Conservation (phyloP, 768 basidiomycete genomes). For the Pholiota conissans region DNA sequence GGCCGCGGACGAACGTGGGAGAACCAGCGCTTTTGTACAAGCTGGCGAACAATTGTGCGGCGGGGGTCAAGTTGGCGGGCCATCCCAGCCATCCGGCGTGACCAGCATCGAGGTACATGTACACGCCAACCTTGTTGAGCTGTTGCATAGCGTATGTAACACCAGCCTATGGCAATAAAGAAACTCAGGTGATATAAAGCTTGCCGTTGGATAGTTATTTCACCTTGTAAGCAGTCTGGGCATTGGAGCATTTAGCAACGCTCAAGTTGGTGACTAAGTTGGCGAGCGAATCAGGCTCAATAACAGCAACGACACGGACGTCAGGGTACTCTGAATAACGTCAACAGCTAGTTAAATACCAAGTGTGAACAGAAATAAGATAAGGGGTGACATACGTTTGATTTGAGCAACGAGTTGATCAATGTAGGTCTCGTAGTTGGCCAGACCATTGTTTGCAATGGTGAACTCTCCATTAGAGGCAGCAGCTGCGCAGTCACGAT, state of each 20-base stretch:
- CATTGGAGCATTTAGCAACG: constrained; percentile 54
- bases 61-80: constrained; percentile 61
- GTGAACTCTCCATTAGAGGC: constrained; percentile 69
- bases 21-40: constrained; percentile 52
- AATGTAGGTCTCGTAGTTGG: constrained; percentile 60
- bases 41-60: constrained; percentile 52
- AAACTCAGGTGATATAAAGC: neutral
- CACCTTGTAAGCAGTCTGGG: constrained; percentile 52
- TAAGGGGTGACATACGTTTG: constrained; percentile 34
- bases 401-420: constrained; percentile 61
- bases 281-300: constrained; percentile 68
- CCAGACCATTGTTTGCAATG: constrained; percentile 55
- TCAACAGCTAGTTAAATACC: neutral
- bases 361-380: neutral
- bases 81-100: constrained; percentile 71
- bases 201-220: neutral
- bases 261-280: constrained; percentile 70
- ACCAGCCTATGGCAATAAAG: constrained; percentile 34
- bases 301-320: constrained; percentile 63
- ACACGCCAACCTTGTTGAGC: constrained; percentile 54
- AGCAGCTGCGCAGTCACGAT: constrained; percentile 65
- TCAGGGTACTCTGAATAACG: constrained; percentile 46
- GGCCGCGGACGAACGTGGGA: constrained; percentile 58
- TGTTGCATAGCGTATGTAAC: constrained; percentile 58
- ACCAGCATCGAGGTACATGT: constrained; percentile 63